phyloP scores from a whole-genome alignment of 169 alveolate genomes.

The Plasmodium berghei region DNA sequence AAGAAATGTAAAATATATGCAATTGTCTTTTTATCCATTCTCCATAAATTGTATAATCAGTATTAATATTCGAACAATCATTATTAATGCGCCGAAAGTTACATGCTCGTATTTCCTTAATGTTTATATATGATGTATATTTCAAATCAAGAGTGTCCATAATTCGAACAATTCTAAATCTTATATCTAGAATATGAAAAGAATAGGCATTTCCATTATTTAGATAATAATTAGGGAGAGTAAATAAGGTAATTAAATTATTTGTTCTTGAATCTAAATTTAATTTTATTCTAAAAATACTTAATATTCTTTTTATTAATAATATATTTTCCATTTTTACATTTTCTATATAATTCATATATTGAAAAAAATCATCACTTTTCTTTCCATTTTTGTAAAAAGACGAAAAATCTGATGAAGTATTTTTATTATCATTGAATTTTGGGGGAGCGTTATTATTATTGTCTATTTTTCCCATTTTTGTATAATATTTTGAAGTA shows the following conservation, averaged over 20 bases:
- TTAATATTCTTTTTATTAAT: constrained; percentile 57
- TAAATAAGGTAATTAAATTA: constrained; percentile 51
- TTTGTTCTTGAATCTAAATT: constrained; percentile 34
- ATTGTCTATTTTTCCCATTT: background rate
- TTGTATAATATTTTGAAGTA: background rate
- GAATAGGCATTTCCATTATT: constrained; percentile 61
- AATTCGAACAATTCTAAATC: constrained; percentile 52
- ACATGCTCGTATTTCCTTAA: background rate
- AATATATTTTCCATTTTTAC: constrained; percentile 46
- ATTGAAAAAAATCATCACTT: constrained; percentile 13
- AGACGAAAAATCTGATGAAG: background rate
- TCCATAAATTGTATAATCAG: constrained; percentile 17
- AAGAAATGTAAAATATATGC: constrained; percentile 50
- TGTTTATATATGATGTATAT: background rate
- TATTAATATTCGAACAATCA: background rate
- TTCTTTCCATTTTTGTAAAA: background rate
- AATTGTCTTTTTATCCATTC: constrained; percentile 61
- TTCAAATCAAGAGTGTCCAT: constrained; percentile 48
- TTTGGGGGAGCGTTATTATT: background rate
- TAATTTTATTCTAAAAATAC: constrained; percentile 58
- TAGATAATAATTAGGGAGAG: constrained; percentile 58
- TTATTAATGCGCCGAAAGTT: background rate
- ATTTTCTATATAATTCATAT: constrained; percentile 35
- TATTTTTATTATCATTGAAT: background rate
- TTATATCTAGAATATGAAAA: constrained; percentile 65